A percentile compares a stretch with the other conserved stretches of the same genome.
phyloP scores from a whole-genome alignment of 495 filamentous ascomycete genomes.

The Jackrogersella minutella region DNA sequence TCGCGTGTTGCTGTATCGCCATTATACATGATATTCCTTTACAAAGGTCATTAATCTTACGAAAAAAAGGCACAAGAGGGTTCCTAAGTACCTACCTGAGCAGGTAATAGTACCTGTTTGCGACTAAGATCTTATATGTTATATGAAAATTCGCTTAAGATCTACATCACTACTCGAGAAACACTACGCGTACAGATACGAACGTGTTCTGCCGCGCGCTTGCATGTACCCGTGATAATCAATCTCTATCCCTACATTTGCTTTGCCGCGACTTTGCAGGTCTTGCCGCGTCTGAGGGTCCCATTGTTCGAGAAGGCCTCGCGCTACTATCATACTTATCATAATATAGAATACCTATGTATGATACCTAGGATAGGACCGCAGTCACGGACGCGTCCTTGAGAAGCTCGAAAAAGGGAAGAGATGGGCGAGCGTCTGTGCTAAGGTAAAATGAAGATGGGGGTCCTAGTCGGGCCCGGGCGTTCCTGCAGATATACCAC shows the following conservation, averaged over 20 bases:
- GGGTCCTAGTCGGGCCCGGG: slow-evolving; percentile 30
- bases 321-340: slow-evolving; percentile 15
- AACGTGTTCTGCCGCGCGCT: slow-evolving; percentile 36
- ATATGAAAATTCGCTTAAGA: not conserved
- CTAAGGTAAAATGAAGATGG: slow-evolving; percentile 32
- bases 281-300: slow-evolving; percentile 25
- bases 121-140: not conserved
- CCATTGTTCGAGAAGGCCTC: slow-evolving; percentile 39
- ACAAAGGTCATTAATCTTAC: not conserved
- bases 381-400: slow-evolving; percentile 23
- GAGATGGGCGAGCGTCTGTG: slow-evolving; percentile 25
- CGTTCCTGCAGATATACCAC: slow-evolving; percentile 41
- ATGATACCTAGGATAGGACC: slow-evolving; percentile 7
- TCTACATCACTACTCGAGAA: not conserved
- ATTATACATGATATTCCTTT: not conserved
- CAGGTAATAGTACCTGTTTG: no score
- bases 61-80: no score
- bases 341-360: not conserved
- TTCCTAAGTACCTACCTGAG: no score
- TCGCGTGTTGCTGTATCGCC: slow-evolving; percentile 7
- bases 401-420: slow-evolving; percentile 25
- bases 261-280: slow-evolving; percentile 37
- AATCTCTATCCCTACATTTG: not conserved
- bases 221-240: slow-evolving; percentile 21
- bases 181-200: not conserved